Conservation (phyloP, 345 rosid genomes). For the Clarkia xantiana region DNA sequence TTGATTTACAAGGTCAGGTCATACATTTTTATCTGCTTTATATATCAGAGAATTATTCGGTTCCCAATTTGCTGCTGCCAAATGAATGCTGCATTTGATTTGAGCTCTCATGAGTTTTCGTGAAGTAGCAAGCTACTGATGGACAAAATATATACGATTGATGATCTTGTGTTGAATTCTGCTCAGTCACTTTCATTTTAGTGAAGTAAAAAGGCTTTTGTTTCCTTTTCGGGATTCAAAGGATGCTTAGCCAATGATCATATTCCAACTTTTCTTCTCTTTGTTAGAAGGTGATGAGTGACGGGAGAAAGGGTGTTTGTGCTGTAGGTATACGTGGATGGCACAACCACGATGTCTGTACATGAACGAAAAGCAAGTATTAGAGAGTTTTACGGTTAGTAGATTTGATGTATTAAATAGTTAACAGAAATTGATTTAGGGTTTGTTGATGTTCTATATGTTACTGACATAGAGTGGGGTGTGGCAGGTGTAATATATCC, state of each 20-base stretch:
- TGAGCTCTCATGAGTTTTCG: too few species aligned
- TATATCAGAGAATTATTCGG: too few species aligned
- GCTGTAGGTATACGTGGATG: conserved; percentile 53
- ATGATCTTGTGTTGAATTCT: too few species aligned
- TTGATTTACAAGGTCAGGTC: conserved; percentile 43
- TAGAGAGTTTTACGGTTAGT: conserved; percentile 54
- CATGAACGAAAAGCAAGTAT: conserved; percentile 48
- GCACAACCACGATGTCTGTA: conserved; percentile 47
- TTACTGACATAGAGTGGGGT: not conserved
- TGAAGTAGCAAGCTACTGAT: too few species aligned
- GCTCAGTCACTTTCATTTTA: too few species aligned
- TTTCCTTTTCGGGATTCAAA: not conserved
- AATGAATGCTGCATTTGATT: too few species aligned
- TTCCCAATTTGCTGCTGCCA: not conserved
- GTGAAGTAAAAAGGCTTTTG: not conserved
- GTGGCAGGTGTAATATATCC: conserved; percentile 51
- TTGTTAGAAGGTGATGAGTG: too few species aligned
- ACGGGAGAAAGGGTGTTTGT: not conserved
- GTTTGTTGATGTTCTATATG: not conserved
- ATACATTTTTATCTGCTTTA: too few species aligned
- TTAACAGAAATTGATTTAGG: not conserved
- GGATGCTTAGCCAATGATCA: too few species aligned
- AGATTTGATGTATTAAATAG: too few species aligned
- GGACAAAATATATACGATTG: too few species aligned
- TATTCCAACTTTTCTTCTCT: too few species aligned